Percentiles rank a stretch among this genome's conserved stretches.
Evolutionary conservation across 2,329 filamentous ascomycete species (phyloP).

Genomic region (Cercospora sp.): DNA sequence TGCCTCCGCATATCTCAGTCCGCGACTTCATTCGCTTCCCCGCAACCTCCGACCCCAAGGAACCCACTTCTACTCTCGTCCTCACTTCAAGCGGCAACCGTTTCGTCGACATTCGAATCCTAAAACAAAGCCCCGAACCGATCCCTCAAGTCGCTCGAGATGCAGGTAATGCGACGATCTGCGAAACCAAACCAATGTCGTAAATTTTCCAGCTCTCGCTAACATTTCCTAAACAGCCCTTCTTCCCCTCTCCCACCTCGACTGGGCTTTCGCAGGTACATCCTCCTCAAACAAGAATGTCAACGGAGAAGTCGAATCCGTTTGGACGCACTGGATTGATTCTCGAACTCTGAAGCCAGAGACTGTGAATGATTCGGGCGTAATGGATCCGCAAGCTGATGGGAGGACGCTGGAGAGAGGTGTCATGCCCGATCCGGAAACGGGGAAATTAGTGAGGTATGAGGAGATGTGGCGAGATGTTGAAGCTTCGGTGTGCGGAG

Average conservation of each 20-base stretch:
- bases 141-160: conserved; percentile 11
- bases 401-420: conserved; percentile 57
- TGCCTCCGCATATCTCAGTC: conserved; percentile 53
- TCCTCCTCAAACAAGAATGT: conserved; percentile 43
- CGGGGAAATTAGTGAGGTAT: conserved; percentile 56
- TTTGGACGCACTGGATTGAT: conserved; percentile 64
- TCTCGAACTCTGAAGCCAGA: conserved; percentile 48
- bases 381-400: conserved; percentile 53
- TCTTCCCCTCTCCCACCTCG: conserved; percentile 46
- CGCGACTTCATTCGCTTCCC: conserved; percentile 63
- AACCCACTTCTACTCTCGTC: conserved; percentile 66
- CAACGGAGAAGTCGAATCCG: conserved; percentile 34
- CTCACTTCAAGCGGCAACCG: conserved; percentile 59
- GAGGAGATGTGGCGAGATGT: conserved; percentile 49
- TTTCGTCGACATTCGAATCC: conserved; percentile 64
- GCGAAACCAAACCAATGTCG: not conserved
- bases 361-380: conserved; percentile 55
- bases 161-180: not conserved
- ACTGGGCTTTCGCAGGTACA: conserved; percentile 67
- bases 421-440: conserved; percentile 59
- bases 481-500: conserved; percentile 19
- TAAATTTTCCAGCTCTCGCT: not conserved
- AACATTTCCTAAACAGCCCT: conserved; percentile 30
- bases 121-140: conserved; percentile 35
- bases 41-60: conserved; percentile 45